These are phyloP conservation scores for Sanchytrium tribonematis DNA, from an alignment of 371 early-diverging fungal species.

Conservation along the genomic window DNA sequence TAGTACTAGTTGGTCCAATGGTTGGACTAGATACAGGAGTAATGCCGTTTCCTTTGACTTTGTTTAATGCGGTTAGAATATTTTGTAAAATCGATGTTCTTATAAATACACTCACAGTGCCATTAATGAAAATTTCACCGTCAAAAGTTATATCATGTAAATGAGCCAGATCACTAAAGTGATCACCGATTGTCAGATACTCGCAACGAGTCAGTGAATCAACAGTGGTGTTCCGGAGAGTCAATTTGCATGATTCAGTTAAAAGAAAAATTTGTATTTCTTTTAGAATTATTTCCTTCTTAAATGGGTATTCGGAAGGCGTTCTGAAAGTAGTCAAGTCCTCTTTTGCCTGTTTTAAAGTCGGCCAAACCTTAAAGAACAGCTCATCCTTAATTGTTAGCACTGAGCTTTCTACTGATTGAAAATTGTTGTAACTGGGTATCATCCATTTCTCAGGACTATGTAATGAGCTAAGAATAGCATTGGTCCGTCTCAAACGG, in stretches of 20 bases:
- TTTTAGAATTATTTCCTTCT: too few species aligned
- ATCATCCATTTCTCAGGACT: neutral
- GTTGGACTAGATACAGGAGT: too few species aligned
- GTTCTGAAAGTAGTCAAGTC: too few species aligned
- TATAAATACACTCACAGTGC: too few species aligned
- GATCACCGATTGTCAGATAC: neutral
- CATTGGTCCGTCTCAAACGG: neutral
- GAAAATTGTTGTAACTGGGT: neutral
- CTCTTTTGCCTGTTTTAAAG: too few species aligned
- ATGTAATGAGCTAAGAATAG: neutral
- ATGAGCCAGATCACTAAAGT: neutral
- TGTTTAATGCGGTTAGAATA: too few species aligned
- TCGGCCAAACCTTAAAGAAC: too few species aligned
- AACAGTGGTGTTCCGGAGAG: neutral
- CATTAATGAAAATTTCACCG: too few species aligned
- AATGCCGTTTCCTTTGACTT: too few species aligned
- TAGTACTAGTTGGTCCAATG: neutral
- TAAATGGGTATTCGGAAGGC: too few species aligned
- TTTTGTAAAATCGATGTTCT: too few species aligned
- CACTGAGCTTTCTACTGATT: neutral
- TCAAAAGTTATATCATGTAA: neutral
- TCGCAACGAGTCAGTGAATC: neutral
- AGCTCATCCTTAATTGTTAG: too few species aligned
- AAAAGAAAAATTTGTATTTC: neutral
- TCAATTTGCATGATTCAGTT: neutral